These are phyloP conservation scores for Penstemon newberryi DNA, from an alignment of 257 asterid genomes.

Conservation along the genomic window DNA sequence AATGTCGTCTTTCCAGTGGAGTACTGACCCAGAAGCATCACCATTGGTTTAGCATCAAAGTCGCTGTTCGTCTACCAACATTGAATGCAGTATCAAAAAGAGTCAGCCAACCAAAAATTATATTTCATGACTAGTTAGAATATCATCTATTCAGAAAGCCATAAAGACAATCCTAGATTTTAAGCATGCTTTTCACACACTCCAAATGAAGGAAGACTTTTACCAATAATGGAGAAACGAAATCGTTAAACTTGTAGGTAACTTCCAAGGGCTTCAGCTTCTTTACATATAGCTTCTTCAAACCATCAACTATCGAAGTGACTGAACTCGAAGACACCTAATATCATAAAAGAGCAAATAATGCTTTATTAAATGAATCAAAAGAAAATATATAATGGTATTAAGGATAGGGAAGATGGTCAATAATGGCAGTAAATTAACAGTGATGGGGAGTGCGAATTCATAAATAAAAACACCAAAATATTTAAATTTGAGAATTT, in stretches of 20 bases:
- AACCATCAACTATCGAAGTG: constrained; percentile 89
- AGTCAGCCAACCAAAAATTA: constrained; percentile 22
- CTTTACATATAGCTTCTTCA: constrained; percentile 84
- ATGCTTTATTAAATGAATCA: constrained; percentile 24
- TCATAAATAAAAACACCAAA: background rate
- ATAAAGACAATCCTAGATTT: background rate
- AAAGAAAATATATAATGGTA: constrained; percentile 5
- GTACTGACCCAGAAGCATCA: constrained; percentile 97
- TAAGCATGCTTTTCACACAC: constrained; percentile 9
- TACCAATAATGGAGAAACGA: constrained; percentile 88
- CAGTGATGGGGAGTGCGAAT: background rate
- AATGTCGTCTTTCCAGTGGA: constrained; percentile 98
- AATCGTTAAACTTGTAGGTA: constrained; percentile 80
- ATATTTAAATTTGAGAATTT: no score
- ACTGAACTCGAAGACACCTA: constrained; percentile 80
- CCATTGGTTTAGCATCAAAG: constrained; percentile 99
- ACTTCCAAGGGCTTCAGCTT: constrained; percentile 85
- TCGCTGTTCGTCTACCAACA: constrained; percentile 72
- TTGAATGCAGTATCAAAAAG: constrained; percentile 26
- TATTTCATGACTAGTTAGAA: constrained; percentile 17
- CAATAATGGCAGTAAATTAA: background rate
- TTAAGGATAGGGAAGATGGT: background rate
- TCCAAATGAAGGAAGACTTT: constrained; percentile 27
- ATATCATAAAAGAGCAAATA: constrained; percentile 22
- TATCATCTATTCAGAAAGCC: constrained; percentile 5